Conservation (phyloP, 768 basidiomycete species). For the Udeniomyces megalosporus region DNA sequence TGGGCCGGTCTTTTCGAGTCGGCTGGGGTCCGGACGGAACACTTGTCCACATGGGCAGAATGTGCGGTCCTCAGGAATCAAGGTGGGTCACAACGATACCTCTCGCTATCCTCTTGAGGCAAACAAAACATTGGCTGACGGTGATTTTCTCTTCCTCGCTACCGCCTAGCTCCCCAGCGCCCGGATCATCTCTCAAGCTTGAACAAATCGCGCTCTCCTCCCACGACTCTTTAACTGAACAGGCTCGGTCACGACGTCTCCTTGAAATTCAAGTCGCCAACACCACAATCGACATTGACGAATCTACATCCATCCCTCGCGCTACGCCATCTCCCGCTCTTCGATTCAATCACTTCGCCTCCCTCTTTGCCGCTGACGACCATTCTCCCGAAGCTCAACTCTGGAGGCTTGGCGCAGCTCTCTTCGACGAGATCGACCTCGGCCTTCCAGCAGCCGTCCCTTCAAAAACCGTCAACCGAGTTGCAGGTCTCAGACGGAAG, state of each 20-base stretch:
- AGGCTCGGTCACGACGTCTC: slow-evolving; percentile 41
- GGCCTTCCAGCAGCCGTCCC: slow-evolving; percentile 41
- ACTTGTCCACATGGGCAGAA: slow-evolving; percentile 56
- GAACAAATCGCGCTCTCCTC: slow-evolving; percentile 24
- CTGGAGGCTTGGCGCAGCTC: slow-evolving; percentile 71
- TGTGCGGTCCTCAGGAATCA: slow-evolving; percentile 27
- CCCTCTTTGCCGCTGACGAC: slow-evolving; percentile 55
- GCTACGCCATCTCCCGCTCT: slow-evolving; percentile 29
- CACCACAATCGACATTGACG: slow-evolving; percentile 41
- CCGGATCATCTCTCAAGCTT: slow-evolving; percentile 21
- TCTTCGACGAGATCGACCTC: slow-evolving; percentile 73
- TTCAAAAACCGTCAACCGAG: slow-evolving; percentile 45
- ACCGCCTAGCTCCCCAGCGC: slow-evolving; percentile 17
- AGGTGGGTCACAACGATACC: slow-evolving; percentile 38
- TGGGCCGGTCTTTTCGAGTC: slow-evolving; percentile 75
- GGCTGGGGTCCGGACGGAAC: slow-evolving; percentile 75
- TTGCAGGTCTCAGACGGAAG: slow-evolving; percentile 52
- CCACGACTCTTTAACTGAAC: slow-evolving; percentile 21
- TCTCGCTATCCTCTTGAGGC: neutral
- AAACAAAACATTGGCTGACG: neutral
- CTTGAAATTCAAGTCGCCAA: slow-evolving; percentile 61
- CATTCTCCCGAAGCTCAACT: slow-evolving; percentile 56
- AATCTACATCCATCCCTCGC: slow-evolving; percentile 43
- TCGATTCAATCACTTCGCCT: slow-evolving; percentile 60
- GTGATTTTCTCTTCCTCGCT: neutral